Evolutionary conservation across 345 rosid species (phyloP).

Genomic region (Stellera chamaejasme): DNA sequence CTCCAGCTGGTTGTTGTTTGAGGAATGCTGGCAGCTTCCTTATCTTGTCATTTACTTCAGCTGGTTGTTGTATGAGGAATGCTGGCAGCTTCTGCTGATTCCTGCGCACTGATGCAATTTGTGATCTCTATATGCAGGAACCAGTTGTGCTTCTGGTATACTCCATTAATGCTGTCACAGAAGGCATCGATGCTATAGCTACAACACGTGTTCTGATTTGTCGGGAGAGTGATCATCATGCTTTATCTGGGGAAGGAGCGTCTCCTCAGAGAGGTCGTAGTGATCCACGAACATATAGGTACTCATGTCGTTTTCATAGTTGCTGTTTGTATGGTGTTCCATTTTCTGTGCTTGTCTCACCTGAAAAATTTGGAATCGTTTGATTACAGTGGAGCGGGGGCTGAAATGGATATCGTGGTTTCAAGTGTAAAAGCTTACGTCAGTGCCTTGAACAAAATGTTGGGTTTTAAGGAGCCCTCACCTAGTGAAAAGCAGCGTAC

Average conservation of each 20-base stretch:
- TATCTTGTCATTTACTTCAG: no score
- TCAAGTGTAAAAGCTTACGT: slow-evolving; percentile 90
- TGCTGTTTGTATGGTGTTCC: neutral
- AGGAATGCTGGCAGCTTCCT: no score
- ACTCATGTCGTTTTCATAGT: neutral
- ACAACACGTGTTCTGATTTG: slow-evolving; percentile 86
- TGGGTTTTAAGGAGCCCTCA: slow-evolving; percentile 41
- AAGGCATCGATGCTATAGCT: slow-evolving; percentile 97
- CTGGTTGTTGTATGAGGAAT: no score
- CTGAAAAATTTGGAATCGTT: slow-evolving; percentile 1
- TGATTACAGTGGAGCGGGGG: slow-evolving; percentile 66
- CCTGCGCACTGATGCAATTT: neutral
- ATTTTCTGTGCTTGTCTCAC: neutral
- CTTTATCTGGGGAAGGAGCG: slow-evolving; percentile 45
- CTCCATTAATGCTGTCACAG: slow-evolving; percentile 81
- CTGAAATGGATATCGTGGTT: slow-evolving; percentile 81
- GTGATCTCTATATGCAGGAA: slow-evolving; percentile 33
- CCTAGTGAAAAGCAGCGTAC: slow-evolving; percentile 5
- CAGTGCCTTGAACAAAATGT: slow-evolving; percentile 84
- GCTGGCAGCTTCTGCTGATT: neutral
- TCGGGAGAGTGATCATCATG: slow-evolving; percentile 42
- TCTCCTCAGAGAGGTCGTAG: no score
- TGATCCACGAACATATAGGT: slow-evolving; percentile 68
- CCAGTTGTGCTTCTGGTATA: slow-evolving; percentile 71
- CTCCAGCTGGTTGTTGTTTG: no score